Evolutionary conservation across 148 eudicot species (phyloP).

Genomic region (Nepenthes gracilis): DNA sequence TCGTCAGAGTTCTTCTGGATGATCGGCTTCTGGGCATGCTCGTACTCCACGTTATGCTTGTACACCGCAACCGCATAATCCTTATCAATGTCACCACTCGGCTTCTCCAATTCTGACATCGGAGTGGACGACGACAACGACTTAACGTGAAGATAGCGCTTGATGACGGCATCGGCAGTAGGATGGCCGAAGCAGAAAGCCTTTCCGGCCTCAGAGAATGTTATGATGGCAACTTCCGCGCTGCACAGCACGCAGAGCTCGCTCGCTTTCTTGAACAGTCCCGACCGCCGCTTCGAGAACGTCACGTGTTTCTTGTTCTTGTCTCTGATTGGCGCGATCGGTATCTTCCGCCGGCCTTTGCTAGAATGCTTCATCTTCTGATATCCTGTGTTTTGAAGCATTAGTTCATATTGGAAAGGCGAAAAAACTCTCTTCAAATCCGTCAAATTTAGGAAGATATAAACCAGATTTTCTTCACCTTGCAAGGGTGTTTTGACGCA

Average conservation of each 20-base stretch:
- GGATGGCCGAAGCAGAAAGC: conserved; percentile 6
- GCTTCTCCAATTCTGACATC: no score
- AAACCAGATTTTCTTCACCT: no score
- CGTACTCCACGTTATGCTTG: neutral
- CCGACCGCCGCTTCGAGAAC: conserved; percentile 4
- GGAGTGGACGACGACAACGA: no score
- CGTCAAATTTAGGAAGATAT: no score
- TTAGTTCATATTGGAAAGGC: no score
- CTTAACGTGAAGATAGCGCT: neutral
- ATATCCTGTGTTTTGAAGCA: no score
- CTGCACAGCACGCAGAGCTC: conserved; percentile 5
- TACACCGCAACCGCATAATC: neutral
- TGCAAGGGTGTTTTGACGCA: no score
- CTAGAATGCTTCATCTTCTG: neutral
- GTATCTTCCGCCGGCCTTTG: neutral
- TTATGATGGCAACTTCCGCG: conserved; percentile 1
- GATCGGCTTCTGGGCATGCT: neutral
- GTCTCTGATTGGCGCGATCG: neutral
- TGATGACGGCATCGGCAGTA: conserved; percentile 1
- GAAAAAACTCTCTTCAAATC: no score
- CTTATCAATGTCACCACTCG: no score
- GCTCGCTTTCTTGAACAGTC: conserved; percentile 6
- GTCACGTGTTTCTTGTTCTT: conserved; percentile 8
- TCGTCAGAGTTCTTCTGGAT: neutral
- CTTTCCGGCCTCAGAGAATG: conserved; percentile 7